A percentile compares a stretch with the other conserved stretches of the same genome.
These are phyloP conservation scores for Aspergillus coremiiformis DNA, from an alignment of 495 filamentous ascomycete genomes.

Conservation along the genomic window DNA sequence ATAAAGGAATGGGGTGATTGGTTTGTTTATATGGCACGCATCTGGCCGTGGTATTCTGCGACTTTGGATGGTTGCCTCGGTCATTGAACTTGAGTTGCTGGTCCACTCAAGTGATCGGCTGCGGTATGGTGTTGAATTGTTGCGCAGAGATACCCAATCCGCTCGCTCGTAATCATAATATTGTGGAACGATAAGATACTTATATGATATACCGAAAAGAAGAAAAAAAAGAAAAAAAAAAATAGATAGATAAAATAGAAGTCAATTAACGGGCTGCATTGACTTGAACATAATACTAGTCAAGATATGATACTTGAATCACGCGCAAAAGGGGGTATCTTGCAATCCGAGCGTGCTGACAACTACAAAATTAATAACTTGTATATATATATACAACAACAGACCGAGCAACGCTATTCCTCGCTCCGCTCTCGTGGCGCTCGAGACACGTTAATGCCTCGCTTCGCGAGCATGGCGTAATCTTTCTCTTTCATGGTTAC, in stretches of 20 bases:
- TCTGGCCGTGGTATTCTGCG: too few species aligned
- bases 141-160: too few species aligned
- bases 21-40: not conserved
- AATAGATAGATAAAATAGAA: not conserved
- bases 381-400: too few species aligned
- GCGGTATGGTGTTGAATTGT: too few species aligned
- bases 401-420: not conserved
- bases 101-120: not conserved
- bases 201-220: too few species aligned
- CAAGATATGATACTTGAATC: not conserved
- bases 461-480: not conserved
- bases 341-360: not conserved
- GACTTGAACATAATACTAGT: not conserved
- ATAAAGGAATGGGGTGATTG: not conserved
- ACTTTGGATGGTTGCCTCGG: too few species aligned
- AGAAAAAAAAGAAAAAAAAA: not conserved
- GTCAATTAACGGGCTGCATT: not conserved
- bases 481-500: conserved; percentile 14
- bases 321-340: conserved; percentile 1
- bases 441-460: not conserved
- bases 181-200: too few species aligned
- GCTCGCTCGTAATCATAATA: too few species aligned
- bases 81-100: too few species aligned
- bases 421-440: not conserved
- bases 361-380: too few species aligned